These are phyloP conservation scores for Ceratobasidium sp. DNA, from an alignment of 1,284 basidiomycete genomes.

Conservation along the genomic window DNA sequence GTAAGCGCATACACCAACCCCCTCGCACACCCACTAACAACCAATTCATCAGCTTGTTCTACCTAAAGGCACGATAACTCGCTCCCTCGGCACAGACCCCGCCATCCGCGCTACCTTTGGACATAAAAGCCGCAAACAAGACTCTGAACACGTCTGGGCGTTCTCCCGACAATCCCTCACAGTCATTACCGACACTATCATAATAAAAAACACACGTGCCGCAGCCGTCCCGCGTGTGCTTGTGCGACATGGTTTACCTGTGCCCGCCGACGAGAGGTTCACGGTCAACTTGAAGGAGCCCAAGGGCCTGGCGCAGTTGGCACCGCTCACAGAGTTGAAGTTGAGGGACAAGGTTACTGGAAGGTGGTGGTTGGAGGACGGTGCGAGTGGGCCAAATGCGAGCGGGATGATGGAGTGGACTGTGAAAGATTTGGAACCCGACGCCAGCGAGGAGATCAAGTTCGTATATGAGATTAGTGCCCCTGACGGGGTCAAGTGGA, in stretches of 20 bases:
- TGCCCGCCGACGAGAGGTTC: slow-evolving; percentile 55
- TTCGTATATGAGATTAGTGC: slow-evolving; percentile 64
- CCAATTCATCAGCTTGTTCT: slow-evolving; percentile 51
- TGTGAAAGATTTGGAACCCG: slow-evolving; percentile 38
- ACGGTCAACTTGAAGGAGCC: slow-evolving; percentile 63
- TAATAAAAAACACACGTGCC: slow-evolving; percentile 62
- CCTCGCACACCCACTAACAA: slow-evolving; percentile 38
- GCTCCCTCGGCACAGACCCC: slow-evolving; percentile 65
- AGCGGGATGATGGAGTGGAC: slow-evolving; percentile 43
- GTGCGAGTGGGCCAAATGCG: neutral
- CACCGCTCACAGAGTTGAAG: slow-evolving; percentile 59
- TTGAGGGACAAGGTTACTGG: slow-evolving; percentile 51
- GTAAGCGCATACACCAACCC: neutral
- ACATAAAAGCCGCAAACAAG: slow-evolving; percentile 52
- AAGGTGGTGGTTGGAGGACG: slow-evolving; percentile 40
- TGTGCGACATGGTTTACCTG: slow-evolving; percentile 63
- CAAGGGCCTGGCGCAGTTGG: slow-evolving; percentile 61
- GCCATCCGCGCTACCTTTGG: slow-evolving; percentile 62
- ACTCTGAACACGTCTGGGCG: neutral
- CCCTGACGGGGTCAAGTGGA: slow-evolving; percentile 56
- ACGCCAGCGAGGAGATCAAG: slow-evolving; percentile 57
- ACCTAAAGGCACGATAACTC: slow-evolving; percentile 54
- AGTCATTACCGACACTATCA: slow-evolving; percentile 57
- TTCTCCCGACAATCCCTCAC: slow-evolving; percentile 36
- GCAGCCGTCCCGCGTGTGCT: slow-evolving; percentile 59